Percentiles rank a stretch among this genome's conserved stretches.
These are phyloP conservation scores for Pleurotus tuoliensis DNA, from an alignment of 768 basidiomycete genomes.

Conservation along the genomic window DNA sequence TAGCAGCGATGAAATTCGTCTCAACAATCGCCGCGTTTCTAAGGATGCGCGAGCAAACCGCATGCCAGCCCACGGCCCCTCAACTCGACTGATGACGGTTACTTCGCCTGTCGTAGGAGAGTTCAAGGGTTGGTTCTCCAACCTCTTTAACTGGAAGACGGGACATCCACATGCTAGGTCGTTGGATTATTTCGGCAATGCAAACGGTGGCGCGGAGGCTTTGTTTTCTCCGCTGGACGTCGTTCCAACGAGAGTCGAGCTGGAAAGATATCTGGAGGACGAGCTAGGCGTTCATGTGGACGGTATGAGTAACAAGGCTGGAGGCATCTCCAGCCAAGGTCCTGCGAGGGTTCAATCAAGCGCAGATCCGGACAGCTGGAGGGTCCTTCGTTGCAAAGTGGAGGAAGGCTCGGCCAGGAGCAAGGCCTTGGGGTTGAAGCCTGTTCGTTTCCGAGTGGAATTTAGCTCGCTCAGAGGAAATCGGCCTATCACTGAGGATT, in stretches of 20 bases:
- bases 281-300: constrained; percentile 57
- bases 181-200: constrained; percentile 25
- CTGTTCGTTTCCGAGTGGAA: constrained; percentile 82
- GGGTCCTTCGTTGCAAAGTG: constrained; percentile 40
- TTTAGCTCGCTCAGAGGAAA: constrained; percentile 33
- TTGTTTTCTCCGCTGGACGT: constrained; percentile 57
- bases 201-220: constrained; percentile 15
- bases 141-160: constrained; percentile 86
- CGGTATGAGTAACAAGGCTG: constrained; percentile 23
- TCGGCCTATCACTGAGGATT: background rate
- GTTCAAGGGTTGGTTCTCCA: constrained; percentile 93
- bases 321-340: constrained; percentile 9
- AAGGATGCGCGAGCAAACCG: constrained; percentile 6
- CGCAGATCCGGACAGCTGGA: constrained; percentile 16
- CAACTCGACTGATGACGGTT: constrained; percentile 29
- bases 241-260: constrained; percentile 59
- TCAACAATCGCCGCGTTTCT: constrained; percentile 27
- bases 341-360: constrained; percentile 16
- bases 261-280: constrained; percentile 56
- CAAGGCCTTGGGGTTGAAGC: constrained; percentile 53
- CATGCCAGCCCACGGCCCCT: constrained; percentile 10
- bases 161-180: constrained; percentile 35
- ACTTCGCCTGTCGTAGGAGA: constrained; percentile 76
- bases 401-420: constrained; percentile 47
- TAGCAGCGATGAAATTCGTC: background rate